Evolutionary conservation across 108 stramenopile species (phyloP).

Genomic region (Skeletonema tropicum): DNA sequence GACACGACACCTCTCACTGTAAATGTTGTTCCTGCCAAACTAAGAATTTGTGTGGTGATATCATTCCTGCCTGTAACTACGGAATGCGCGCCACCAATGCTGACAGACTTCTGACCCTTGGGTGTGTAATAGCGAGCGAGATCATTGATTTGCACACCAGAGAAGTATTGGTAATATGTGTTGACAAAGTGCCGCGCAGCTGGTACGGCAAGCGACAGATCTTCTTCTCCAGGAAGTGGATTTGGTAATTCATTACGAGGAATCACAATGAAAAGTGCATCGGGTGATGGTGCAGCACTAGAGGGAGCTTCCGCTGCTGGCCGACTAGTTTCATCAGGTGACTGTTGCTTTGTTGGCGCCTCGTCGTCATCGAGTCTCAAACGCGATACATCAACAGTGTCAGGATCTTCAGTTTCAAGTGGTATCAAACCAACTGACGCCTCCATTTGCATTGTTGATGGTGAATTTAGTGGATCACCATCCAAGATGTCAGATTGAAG

Average conservation of each 20-base stretch:
- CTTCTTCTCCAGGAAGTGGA: slow-evolving; percentile 31
- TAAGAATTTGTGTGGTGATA: slow-evolving; percentile 58
- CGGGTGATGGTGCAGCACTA: slow-evolving; percentile 24
- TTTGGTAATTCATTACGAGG: slow-evolving; percentile 41
- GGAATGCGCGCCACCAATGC: slow-evolving; percentile 80
- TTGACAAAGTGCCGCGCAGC: slow-evolving; percentile 61
- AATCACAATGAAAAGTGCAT: slow-evolving; percentile 47
- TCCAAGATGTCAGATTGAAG: background rate
- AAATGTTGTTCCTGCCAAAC: slow-evolving; percentile 55
- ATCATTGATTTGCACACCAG: slow-evolving; percentile 45
- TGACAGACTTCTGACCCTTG: slow-evolving; percentile 66
- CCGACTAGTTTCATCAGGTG: slow-evolving; percentile 11
- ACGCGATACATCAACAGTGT: slow-evolving; percentile 8
- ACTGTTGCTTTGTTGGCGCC: slow-evolving; percentile 16
- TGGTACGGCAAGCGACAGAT: slow-evolving; percentile 40
- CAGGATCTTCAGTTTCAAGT: background rate
- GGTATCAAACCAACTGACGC: background rate
- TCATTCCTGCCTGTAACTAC: slow-evolving; percentile 55
- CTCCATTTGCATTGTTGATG: slow-evolving; percentile 1
- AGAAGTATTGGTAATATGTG: slow-evolving; percentile 59
- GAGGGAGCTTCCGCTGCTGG: slow-evolving; percentile 16
- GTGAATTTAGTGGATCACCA: background rate
- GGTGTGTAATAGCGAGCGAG: slow-evolving; percentile 58
- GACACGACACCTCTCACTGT: slow-evolving; percentile 70
- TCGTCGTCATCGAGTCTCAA: slow-evolving; percentile 17